These are phyloP conservation scores for Ceriops zippeliana DNA, from an alignment of 345 rosid genomes.

Conservation along the genomic window DNA sequence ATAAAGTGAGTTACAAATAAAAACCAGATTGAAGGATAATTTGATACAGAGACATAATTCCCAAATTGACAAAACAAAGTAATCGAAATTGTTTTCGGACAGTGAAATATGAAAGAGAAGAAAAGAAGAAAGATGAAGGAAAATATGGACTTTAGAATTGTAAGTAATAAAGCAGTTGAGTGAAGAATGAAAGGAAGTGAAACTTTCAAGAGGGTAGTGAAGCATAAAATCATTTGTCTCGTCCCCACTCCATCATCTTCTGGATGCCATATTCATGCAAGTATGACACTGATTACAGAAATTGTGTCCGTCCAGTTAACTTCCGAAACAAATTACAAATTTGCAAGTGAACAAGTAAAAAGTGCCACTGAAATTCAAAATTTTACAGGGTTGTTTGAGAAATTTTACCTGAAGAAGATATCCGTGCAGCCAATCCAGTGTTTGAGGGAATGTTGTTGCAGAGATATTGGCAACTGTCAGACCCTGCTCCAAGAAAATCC, in stretches of 20 bases:
- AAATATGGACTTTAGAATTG: not conserved
- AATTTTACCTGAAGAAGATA: constrained; percentile 81
- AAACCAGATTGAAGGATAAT: not conserved
- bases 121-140: not conserved
- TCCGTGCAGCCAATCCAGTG: constrained; percentile 74
- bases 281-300: not conserved
- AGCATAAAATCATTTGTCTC: constrained; percentile 5
- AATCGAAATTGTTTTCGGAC: not conserved
- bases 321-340: not conserved
- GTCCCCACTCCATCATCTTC: not conserved
- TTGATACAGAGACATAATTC: not conserved
- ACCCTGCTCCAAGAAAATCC: constrained; percentile 36
- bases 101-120: not conserved
- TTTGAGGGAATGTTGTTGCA: constrained; percentile 87
- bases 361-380: not conserved
- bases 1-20: not conserved
- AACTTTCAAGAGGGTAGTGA: not conserved
- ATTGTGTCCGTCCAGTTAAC: not conserved
- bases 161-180: not conserved
- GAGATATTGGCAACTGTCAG: constrained; percentile 71
- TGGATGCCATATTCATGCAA: not conserved
- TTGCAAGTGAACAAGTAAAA: not conserved
- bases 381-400: constrained; percentile 2
- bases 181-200: not conserved
- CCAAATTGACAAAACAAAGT: not conserved